Evolutionary conservation across 2,329 filamentous ascomycete genomes (phyloP).

Genomic region (Xylaria multiplex): DNA sequence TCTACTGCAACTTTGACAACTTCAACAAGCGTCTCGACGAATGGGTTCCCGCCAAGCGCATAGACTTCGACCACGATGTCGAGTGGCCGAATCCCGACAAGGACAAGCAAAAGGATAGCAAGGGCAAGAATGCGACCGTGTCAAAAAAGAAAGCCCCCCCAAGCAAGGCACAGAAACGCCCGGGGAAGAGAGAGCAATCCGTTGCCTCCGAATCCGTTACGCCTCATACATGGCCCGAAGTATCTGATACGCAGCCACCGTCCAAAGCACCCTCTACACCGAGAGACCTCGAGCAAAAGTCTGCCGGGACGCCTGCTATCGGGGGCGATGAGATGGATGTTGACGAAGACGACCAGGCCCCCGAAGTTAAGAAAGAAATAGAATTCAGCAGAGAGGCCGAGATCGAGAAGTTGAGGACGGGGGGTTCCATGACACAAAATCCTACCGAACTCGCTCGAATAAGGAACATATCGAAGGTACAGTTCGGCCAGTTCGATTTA

Average conservation of each 20-base stretch:
- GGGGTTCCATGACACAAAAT: constrained; percentile 98
- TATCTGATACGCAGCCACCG: constrained; percentile 59
- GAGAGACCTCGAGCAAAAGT: constrained; percentile 58
- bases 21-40: constrained; percentile 91
- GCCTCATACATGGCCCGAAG: constrained; percentile 65
- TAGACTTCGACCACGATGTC: constrained; percentile 89
- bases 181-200: constrained; percentile 65
- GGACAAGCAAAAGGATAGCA: constrained; percentile 76
- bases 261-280: constrained; percentile 57
- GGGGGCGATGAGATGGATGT: constrained; percentile 63
- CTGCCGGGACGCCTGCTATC: constrained; percentile 57
- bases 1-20: constrained; percentile 97
- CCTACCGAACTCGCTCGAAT: constrained; percentile 96
- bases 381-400: constrained; percentile 85
- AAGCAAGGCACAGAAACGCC: constrained; percentile 68
- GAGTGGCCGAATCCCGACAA: constrained; percentile 97
- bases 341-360: constrained; percentile 59
- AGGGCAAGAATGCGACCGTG: constrained; percentile 75
- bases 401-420: constrained; percentile 93
- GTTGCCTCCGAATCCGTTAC: constrained; percentile 64
- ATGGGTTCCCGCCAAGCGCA: constrained; percentile 85
- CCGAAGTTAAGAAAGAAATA: constrained; percentile 58
- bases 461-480: constrained; percentile 90
- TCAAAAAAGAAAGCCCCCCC: constrained; percentile 65
- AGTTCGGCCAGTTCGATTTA: constrained; percentile 91